phyloP scores from a whole-genome alignment of 1,284 basidiomycete species.

The Puccinia hordei region DNA sequence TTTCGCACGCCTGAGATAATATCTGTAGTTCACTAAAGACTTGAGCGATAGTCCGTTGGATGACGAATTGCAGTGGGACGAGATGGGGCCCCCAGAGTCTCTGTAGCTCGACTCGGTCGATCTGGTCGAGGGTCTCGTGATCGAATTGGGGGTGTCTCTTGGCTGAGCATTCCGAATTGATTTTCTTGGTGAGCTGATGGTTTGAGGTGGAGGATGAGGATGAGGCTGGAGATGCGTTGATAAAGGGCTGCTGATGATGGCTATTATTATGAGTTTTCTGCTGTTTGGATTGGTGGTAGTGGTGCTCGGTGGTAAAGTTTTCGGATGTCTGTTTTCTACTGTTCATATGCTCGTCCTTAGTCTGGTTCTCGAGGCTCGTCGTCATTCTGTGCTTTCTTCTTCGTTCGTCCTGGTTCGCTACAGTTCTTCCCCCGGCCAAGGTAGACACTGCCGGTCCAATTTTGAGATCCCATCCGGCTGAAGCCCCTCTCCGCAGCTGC shows the following conservation, averaged over 20 bases:
- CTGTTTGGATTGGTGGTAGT: not conserved
- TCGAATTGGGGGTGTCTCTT: constrained; percentile 1
- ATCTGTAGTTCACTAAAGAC: constrained; percentile 36
- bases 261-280: not conserved
- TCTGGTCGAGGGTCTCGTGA: constrained; percentile 24
- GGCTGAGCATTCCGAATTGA: not conserved
- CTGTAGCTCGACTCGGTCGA: constrained; percentile 23
- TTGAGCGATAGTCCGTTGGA: constrained; percentile 46
- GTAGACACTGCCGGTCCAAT: not conserved
- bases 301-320: not conserved
- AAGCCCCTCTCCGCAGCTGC: no score
- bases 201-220: constrained; percentile 12
- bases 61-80: constrained; percentile 47
- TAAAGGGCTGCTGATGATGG: not conserved
- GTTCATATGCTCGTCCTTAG: not conserved
- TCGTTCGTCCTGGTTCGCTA: not conserved
- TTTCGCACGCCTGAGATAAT: constrained; percentile 30
- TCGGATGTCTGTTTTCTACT: not conserved
- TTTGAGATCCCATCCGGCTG: no score
- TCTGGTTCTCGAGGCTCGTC: not conserved
- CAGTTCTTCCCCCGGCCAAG: constrained; percentile 4
- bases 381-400: not conserved
- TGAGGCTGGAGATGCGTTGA: not conserved
- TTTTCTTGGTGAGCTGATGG: constrained; percentile 9
- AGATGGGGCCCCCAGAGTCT: constrained; percentile 44